phyloP scores from a whole-genome alignment of 345 rosid species.

The Boechera stricta region DNA sequence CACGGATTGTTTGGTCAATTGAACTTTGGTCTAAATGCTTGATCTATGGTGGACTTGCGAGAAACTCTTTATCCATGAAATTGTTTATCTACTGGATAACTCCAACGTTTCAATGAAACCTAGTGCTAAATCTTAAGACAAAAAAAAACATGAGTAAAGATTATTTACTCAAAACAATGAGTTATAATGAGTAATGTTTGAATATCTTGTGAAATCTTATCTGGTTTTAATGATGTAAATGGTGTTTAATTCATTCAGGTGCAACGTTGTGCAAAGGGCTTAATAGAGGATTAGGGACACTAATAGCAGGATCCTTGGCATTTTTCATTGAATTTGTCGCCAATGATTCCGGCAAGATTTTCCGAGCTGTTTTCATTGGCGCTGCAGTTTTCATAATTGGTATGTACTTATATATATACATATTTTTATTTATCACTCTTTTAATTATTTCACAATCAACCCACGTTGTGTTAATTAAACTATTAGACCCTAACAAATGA shows the following conservation, averaged over 20 bases:
- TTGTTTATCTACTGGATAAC: neutral
- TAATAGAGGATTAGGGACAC: too few species aligned
- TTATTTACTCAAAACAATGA: too few species aligned
- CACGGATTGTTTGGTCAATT: neutral
- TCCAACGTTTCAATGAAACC: neutral
- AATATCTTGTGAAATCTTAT: neutral
- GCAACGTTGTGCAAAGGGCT: constrained; percentile 86
- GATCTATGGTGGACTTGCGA: neutral
- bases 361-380: constrained; percentile 74
- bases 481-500: neutral
- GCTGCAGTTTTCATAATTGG: constrained; percentile 70
- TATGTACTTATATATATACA: constrained; percentile 33
- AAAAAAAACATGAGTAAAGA: too few species aligned
- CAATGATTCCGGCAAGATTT: constrained; percentile 52
- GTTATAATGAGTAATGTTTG: too few species aligned
- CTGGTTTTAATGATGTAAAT: constrained; percentile 7
- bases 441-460: neutral
- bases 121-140: neutral
- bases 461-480: neutral
- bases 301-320: too few species aligned
- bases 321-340: constrained; percentile 64
- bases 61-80: neutral
- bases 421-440: neutral
- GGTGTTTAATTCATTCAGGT: constrained; percentile 47
- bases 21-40: neutral